Evolutionary conservation across 2,329 filamentous ascomycete genomes (phyloP).

Genomic region (Claviceps purpurea): DNA sequence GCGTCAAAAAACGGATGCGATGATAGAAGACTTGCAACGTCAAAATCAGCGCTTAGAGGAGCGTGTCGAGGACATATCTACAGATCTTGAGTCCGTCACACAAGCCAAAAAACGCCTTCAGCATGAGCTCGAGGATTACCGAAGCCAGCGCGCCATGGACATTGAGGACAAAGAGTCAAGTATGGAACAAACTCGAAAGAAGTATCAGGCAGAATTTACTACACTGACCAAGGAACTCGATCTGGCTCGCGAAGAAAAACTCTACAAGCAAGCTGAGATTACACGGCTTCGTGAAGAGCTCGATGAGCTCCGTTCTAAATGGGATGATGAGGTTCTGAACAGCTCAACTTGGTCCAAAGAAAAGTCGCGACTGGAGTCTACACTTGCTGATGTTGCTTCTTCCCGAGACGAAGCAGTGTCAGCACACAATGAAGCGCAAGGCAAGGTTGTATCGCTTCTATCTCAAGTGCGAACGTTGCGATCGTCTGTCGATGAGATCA

Average conservation of each 20-base stretch:
- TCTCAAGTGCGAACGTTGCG: constrained; percentile 80
- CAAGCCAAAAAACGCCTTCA: constrained; percentile 91
- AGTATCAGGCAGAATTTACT: constrained; percentile 89
- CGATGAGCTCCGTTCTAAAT: constrained; percentile 87
- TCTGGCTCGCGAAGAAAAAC: constrained; percentile 78
- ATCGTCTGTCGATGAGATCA: constrained; percentile 71
- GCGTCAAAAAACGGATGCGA: constrained; percentile 75
- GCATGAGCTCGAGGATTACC: constrained; percentile 94
- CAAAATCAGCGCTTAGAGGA: constrained; percentile 85
- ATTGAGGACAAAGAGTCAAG: constrained; percentile 93
- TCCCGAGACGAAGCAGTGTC: constrained; percentile 89
- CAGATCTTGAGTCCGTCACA: constrained; percentile 71
- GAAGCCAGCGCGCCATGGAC: constrained; percentile 86
- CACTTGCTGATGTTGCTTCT: constrained; percentile 72
- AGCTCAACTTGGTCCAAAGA: constrained; percentile 98
- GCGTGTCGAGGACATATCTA: constrained; percentile 78
- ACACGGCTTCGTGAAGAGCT: constrained; percentile 85
- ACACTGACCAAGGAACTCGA: constrained; percentile 86
- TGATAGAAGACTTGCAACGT: constrained; percentile 79
- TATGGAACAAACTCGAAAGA: constrained; percentile 93
- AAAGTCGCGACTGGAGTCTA: constrained; percentile 81
- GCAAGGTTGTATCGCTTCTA: constrained; percentile 79
- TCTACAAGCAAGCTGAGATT: constrained; percentile 76
- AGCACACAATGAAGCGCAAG: constrained; percentile 88
- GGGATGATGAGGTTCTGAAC: constrained; percentile 96